Percentiles rank a stretch among this genome's conserved stretches.
phyloP scores from a whole-genome alignment of 2,329 filamentous ascomycete species.

The Dryadomyces quercus-mongolicae region DNA sequence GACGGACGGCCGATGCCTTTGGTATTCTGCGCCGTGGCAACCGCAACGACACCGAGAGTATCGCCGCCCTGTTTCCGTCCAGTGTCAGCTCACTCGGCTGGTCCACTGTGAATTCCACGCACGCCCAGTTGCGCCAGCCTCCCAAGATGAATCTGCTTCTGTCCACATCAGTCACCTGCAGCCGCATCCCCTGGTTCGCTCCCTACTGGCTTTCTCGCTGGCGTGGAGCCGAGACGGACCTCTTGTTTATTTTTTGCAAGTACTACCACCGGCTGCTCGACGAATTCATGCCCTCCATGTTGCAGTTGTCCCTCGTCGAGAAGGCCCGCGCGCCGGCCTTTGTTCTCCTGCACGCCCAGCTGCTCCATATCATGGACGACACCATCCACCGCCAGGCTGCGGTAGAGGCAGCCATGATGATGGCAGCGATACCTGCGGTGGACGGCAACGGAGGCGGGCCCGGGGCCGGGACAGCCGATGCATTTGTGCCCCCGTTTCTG shows the following conservation, averaged over 20 bases:
- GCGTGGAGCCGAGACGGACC: constrained; percentile 76
- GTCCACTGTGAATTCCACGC: constrained; percentile 37
- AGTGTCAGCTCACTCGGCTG: constrained; percentile 45
- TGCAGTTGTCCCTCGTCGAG: constrained; percentile 37
- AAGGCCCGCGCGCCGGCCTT: constrained; percentile 62
- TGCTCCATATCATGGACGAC: constrained; percentile 66
- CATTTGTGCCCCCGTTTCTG: constrained; percentile 35
- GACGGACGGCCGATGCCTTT: constrained; percentile 59
- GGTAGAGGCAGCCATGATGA: constrained; percentile 27
- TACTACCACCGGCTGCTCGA: constrained; percentile 71
- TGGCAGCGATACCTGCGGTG: constrained; percentile 20
- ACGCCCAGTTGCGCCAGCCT: constrained; percentile 50
- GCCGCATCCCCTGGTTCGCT: constrained; percentile 69
- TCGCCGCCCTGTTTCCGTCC: constrained; percentile 59
- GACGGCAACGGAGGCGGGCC: not conserved
- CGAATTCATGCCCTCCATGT: constrained; percentile 49
- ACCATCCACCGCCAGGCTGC: constrained; percentile 67
- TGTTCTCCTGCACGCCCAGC: constrained; percentile 69
- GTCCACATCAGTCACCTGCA: constrained; percentile 19
- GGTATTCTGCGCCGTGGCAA: constrained; percentile 47
- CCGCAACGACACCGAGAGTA: constrained; percentile 47
- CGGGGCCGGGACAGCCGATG: constrained; percentile 23
- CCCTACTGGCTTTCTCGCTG: constrained; percentile 68
- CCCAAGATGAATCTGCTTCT: constrained; percentile 37
- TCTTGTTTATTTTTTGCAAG: constrained; percentile 87